These are phyloP conservation scores for Sanghuangporus baumii DNA, from an alignment of 1,284 basidiomycete genomes.

Conservation along the genomic window DNA sequence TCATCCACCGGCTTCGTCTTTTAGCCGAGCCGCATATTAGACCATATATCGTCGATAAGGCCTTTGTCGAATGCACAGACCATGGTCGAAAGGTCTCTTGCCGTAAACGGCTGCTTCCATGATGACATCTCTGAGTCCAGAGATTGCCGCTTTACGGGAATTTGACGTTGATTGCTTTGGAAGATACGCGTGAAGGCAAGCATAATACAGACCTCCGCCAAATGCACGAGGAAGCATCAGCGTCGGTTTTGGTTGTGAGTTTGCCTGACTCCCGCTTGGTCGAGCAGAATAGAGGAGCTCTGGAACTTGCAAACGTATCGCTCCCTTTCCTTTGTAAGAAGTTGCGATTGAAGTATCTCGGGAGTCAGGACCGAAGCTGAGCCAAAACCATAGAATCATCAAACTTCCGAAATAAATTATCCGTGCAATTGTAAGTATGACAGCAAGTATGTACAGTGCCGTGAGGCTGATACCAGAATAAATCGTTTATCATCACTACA, in stretches of 20 bases:
- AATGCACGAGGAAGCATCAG: slow-evolving; percentile 8
- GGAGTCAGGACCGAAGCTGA: background rate
- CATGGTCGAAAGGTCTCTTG: background rate
- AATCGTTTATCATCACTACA: background rate
- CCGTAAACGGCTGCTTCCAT: slow-evolving; percentile 5
- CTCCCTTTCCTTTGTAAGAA: slow-evolving; percentile 4
- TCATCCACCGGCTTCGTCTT: background rate
- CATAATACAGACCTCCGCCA: slow-evolving; percentile 1
- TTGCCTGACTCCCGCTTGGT: background rate
- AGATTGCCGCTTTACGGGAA: background rate
- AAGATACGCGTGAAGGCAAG: background rate
- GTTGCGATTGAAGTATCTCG: background rate
- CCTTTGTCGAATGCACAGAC: background rate
- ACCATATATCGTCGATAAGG: background rate
- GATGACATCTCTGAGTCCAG: background rate
- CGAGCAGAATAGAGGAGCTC: slow-evolving; percentile 5
- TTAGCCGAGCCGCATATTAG: slow-evolving; percentile 1
- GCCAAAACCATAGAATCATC: too few species aligned
- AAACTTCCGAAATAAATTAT: too few species aligned
- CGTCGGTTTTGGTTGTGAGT: background rate
- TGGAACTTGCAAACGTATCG: slow-evolving; percentile 9
- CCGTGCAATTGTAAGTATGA: too few species aligned
- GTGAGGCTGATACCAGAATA: too few species aligned
- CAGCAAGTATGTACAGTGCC: too few species aligned
- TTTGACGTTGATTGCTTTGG: background rate